These are phyloP conservation scores for Botrytis elliptica DNA, from an alignment of 2,329 filamentous ascomycete species.

Conservation along the genomic window DNA sequence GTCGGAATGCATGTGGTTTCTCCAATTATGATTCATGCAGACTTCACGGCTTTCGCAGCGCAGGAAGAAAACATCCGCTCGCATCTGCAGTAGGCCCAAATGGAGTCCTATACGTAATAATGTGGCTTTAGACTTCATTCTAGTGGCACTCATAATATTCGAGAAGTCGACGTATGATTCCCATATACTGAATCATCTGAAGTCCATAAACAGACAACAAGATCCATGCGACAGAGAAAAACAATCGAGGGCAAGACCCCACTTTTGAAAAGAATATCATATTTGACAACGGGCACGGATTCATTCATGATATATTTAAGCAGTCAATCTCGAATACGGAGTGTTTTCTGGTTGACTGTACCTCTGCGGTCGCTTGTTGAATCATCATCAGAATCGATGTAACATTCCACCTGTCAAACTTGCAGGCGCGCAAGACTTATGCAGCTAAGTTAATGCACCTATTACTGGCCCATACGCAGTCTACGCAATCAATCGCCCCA, in stretches of 20 bases:
- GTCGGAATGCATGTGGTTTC: neutral
- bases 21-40: neutral
- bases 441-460: neutral
- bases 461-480: neutral
- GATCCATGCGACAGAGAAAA: neutral
- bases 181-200: neutral
- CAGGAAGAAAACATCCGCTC: neutral
- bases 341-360: neutral
- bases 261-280: conserved; percentile 7
- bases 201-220: neutral
- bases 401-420: conserved; percentile 8
- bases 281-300: conserved; percentile 1
- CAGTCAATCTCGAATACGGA: conserved; percentile 7
- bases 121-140: neutral
- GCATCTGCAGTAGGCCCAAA: conserved; percentile 6
- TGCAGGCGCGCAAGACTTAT: neutral
- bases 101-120: neutral
- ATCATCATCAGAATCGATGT: neutral
- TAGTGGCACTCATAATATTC: neutral
- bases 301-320: conserved; percentile 13
- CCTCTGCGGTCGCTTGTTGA: neutral
- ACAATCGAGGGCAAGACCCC: neutral
- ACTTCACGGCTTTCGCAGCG: neutral
- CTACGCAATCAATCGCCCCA: neutral
- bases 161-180: neutral